Base-by-base conservation (phyloP, 805 yeast genomes). In the Metschnikowia shivogae region DNA sequence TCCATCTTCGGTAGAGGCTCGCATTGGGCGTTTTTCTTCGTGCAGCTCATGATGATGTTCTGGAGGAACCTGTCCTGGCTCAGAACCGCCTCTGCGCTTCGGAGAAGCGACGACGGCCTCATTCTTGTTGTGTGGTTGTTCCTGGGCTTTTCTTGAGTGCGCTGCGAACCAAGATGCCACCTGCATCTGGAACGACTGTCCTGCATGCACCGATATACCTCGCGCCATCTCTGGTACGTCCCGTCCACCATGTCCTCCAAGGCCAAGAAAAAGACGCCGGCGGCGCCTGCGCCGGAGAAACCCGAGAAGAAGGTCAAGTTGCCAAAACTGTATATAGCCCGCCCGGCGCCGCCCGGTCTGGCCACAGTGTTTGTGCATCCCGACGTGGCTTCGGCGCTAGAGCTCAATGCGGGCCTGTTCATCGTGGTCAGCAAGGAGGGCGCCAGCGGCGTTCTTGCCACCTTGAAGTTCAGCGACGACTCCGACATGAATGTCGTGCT, bases 381-480 rank as follows among this genome's bases (percentile, higher is more conserved):
- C 0, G 72, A 73, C 1, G 66, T 76, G 1, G 60, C 79, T 36
- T 70, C 70, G 42, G 76, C 74, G 1, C 58, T 77, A 22, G 84
- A 76, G 17, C 62, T 78, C 10, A 48, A 57, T 6, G 53, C 61
- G 19, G 82, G 82, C 1, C 68, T 75, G 4, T 57, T 80, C 47
- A 73, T 80, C 12, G 57, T 68, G 34, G 49, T 80, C 2, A 59
- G 72, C 17, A 73, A 72, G 46, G 74, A 70, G 35, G 77, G 78
- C 3, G 68, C 72, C 1, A 62, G 63, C 6, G 61, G 64, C 3
- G 56, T 75, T 3, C 55, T 77, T 11, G 81, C 73, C 0, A 53
- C 70, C 6, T 70, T 75, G 4, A 60, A 65, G 40, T 57, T 64
- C 9, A 67, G 52, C 7, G 62, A 56, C 3, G 73, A 66, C 17